phyloP scores from a whole-genome alignment of 2,329 filamentous ascomycete genomes.

The Metarhizium rileyi region DNA sequence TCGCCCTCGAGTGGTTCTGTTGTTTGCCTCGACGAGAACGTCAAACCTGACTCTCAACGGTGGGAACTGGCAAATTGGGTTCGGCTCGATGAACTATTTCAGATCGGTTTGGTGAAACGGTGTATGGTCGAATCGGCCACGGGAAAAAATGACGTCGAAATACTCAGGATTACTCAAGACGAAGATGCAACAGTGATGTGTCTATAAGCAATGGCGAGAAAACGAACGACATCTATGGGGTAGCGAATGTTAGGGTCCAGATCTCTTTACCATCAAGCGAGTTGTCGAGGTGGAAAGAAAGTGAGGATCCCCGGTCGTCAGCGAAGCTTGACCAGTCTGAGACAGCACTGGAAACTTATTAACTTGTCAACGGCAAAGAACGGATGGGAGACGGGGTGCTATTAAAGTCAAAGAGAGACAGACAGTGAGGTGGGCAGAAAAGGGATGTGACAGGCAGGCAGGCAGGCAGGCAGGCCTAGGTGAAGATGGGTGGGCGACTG shows the following conservation, averaged over 20 bases:
- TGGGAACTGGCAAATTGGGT: not conserved
- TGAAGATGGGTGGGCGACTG: not conserved
- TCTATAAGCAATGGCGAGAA: not conserved
- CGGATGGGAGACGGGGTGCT: not conserved
- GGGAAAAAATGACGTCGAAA: not conserved
- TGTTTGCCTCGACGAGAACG: not conserved
- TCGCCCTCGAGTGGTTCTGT: not conserved
- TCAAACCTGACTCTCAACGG: not conserved
- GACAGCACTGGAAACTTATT: not conserved
- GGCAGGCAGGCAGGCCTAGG: not conserved
- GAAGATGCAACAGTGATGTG: not conserved
- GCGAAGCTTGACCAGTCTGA: not conserved
- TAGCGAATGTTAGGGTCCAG: not conserved
- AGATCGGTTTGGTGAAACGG: not conserved
- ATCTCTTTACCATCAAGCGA: not conserved
- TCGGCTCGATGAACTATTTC: not conserved
- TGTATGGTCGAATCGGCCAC: not conserved
- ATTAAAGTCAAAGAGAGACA: not conserved
- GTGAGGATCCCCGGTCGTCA: not conserved
- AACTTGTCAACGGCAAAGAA: not conserved
- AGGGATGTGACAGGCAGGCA: not conserved
- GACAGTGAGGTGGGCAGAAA: not conserved
- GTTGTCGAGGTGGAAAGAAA: not conserved
- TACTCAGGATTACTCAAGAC: not conserved
- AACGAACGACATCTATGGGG: not conserved